Base-by-base conservation (phyloP, 169 alveolate species). In the Neospora caninum region DNA sequence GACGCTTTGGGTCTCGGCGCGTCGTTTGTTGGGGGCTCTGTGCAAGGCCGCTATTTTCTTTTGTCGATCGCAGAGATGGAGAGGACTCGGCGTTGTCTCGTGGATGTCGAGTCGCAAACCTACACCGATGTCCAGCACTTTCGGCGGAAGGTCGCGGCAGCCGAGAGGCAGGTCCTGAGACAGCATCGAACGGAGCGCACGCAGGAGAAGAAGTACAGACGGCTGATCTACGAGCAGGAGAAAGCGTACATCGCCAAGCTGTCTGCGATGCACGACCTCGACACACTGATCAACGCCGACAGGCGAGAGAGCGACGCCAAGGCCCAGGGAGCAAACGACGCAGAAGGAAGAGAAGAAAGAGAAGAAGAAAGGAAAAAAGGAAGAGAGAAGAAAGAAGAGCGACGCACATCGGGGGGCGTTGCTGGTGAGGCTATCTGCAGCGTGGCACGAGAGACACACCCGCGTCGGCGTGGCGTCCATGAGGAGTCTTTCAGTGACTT, bases 11-110 rank as follows among this genome's bases (percentile, higher is more conserved):
- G 64, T 36, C 89, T 82, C 36, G 64, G 89, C 9, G 54, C 89
- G n/a, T 36, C 89, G 4, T 82, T 42, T 25, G 64, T 82, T 31
- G 89, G 89, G 67, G 89, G 89, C 67, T 82, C 89, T 36, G 34
- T 29, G 41, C 18, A 42, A 25, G 89, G 89, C 10, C 53, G 89
- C 20, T 82, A 42, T 18, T 49, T 82, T 7, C 64, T 82, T 22
- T 31, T 82, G 67, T 22, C 89, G n/a, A 9, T 82, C 13, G n/a
- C n/a, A n/a, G 41, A 42, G 64, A 38, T 82, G 69, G 69, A 41
- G 89, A 38, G 25, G 16, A 29, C 54, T 49, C 89, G 89, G 54
- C 2, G 53, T 31, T n/a, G 34, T 1, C 67, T 82, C 25, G 41
- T 41, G 42, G 69, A 82, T 0, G 1, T 82, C 54, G 89, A 82